Conservation (phyloP, 108 stramenopile genomes). For the Fragilaria crotonensis region DNA sequence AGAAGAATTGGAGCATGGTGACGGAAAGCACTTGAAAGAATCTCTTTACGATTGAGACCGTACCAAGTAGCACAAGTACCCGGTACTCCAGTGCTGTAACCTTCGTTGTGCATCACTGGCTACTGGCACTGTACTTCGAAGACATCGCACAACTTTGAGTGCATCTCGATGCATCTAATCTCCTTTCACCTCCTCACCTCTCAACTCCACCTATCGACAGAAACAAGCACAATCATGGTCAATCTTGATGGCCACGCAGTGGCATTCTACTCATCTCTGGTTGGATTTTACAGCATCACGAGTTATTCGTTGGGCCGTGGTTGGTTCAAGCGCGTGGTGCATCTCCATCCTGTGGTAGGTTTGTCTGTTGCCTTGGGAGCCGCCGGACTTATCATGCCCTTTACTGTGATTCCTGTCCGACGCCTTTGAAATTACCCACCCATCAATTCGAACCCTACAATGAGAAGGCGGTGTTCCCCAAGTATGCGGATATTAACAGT, state of each 20-base stretch:
- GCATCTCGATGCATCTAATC: not conserved
- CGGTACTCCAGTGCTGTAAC: not conserved
- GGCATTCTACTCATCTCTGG: not conserved
- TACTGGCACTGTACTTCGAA: not conserved
- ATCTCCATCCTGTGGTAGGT: slow-evolving; percentile 77
- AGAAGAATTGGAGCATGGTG: too few relatives aligned
- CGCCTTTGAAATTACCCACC: slow-evolving; percentile 71
- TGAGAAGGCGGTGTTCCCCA: slow-evolving; percentile 61
- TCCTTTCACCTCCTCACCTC: not conserved
- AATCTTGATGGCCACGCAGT: not conserved
- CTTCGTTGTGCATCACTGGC: not conserved
- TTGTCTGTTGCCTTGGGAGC: slow-evolving; percentile 48
- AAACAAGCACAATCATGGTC: too few relatives aligned
- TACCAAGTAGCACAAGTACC: not conserved
- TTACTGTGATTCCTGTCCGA: slow-evolving; percentile 69
- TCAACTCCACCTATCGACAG: too few relatives aligned
- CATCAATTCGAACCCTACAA: slow-evolving; percentile 74
- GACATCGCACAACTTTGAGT: too few relatives aligned
- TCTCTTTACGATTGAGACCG: not conserved
- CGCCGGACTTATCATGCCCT: slow-evolving; percentile 50
- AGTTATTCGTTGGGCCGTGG: slow-evolving; percentile 67
- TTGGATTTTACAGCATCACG: slow-evolving; percentile 48
- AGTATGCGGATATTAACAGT: slow-evolving; percentile 31
- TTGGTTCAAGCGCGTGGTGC: slow-evolving; percentile 70
- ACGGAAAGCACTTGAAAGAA: too few relatives aligned